phyloP scores from a whole-genome alignment of 2,329 filamentous ascomycete genomes.

The Diaporthe ampelina region DNA sequence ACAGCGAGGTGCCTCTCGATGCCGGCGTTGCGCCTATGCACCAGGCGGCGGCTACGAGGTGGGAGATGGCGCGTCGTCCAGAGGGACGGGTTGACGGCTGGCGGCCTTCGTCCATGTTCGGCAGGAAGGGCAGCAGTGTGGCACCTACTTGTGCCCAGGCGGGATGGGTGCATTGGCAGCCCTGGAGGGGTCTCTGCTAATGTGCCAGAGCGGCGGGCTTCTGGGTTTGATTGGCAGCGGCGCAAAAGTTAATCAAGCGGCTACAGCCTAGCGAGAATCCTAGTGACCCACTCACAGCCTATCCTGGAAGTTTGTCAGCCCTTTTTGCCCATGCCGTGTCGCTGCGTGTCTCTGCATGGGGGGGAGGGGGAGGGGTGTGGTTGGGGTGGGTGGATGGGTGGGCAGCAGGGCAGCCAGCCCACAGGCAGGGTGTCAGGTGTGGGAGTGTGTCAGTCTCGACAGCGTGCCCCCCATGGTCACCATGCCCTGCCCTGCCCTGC shows the following conservation, averaged over 20 bases:
- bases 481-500: background rate
- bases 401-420: background rate
- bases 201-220: constrained; percentile 32
- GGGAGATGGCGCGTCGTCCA: background rate
- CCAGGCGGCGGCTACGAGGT: constrained; percentile 3
- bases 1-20: background rate
- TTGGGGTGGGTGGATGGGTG: too few relatives aligned
- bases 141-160: constrained; percentile 3
- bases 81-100: constrained; percentile 6
- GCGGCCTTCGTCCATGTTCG: constrained; percentile 14
- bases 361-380: background rate
- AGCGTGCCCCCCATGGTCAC: constrained; percentile 14
- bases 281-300: constrained; percentile 33
- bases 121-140: background rate
- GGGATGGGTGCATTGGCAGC: constrained; percentile 25
- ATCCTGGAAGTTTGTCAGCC: constrained; percentile 34
- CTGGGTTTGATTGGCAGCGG: constrained; percentile 28
- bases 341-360: constrained; percentile 29
- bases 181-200: constrained; percentile 14
- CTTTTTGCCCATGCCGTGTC: constrained; percentile 27
- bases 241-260: constrained; percentile 34
- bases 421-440: background rate
- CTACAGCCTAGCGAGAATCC: constrained; percentile 37
- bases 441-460: constrained; percentile 22
- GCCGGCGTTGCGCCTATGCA: constrained; percentile 20